A percentile compares a stretch with the other conserved stretches of the same genome.
These are phyloP conservation scores for Sarcodon sp. DNA, from an alignment of 768 basidiomycete genomes.

Conservation along the genomic window DNA sequence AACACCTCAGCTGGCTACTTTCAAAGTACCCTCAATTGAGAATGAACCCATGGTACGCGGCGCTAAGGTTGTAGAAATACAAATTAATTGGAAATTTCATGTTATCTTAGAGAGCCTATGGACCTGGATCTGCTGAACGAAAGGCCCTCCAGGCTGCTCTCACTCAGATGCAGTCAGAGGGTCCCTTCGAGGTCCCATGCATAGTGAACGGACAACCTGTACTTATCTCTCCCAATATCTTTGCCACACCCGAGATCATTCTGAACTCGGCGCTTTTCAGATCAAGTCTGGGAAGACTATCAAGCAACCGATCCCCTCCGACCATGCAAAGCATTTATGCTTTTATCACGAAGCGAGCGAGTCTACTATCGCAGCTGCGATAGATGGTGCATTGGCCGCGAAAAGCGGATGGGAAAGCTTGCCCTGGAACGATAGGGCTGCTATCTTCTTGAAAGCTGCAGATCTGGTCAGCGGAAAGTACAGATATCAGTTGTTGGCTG, in stretches of 20 bases:
- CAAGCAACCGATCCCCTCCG: slow-evolving; percentile 76
- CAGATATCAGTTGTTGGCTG: slow-evolving; percentile 87
- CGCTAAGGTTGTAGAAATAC: not conserved
- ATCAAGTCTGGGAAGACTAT: slow-evolving; percentile 70
- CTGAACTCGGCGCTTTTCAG: slow-evolving; percentile 21
- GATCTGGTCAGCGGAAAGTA: slow-evolving; percentile 95
- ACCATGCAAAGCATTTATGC: slow-evolving; percentile 74
- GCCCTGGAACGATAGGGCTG: slow-evolving; percentile 95
- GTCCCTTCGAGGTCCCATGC: slow-evolving; percentile 90
- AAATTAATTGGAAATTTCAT: not conserved
- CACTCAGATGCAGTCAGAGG: slow-evolving; percentile 63
- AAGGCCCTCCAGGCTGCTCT: slow-evolving; percentile 59
- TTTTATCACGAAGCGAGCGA: slow-evolving; percentile 83
- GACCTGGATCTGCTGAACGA: slow-evolving; percentile 69
- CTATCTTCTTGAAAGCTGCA: slow-evolving; percentile 97
- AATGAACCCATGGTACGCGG: slow-evolving; percentile 85
- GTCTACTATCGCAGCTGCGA: slow-evolving; percentile 62
- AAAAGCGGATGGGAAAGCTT: slow-evolving; percentile 86
- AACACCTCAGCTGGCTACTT: slow-evolving; percentile 67
- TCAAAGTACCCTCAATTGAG: slow-evolving; percentile 73
- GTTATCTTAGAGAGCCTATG: slow-evolving; percentile 55
- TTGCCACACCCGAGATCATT: slow-evolving; percentile 1
- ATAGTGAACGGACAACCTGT: slow-evolving; percentile 85
- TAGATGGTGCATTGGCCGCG: slow-evolving; percentile 78
- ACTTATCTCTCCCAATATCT: slow-evolving; percentile 12